phyloP scores from a whole-genome alignment of 495 filamentous ascomycete species.

The Diplogelasinospora grovesii region DNA sequence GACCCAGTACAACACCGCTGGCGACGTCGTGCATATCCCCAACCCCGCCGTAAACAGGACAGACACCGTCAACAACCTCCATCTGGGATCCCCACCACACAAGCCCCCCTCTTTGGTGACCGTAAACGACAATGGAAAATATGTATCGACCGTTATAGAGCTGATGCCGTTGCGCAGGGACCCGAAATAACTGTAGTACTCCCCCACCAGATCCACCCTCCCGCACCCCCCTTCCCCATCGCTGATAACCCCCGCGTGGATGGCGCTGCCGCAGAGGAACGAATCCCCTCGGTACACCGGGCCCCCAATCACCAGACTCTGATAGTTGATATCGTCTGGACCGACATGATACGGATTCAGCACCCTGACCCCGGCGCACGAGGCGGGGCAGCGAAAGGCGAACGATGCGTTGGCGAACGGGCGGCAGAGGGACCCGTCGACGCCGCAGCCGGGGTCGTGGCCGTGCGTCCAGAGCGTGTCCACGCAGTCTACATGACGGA shows the following conservation, averaged over 20 bases:
- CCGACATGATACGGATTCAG: slow-evolving; percentile 69
- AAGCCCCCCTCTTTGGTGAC: slow-evolving; percentile 37
- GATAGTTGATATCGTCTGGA: slow-evolving; percentile 61
- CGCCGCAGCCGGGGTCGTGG: slow-evolving; percentile 67
- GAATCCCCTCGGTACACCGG: slow-evolving; percentile 72
- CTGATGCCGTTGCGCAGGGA: slow-evolving; percentile 56
- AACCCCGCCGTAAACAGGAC: slow-evolving; percentile 56
- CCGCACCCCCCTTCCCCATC: slow-evolving; percentile 68
- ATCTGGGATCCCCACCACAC: slow-evolving; percentile 52
- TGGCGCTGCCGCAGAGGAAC: slow-evolving; percentile 72
- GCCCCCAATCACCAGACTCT: slow-evolving; percentile 66
- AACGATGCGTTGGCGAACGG: slow-evolving; percentile 63
- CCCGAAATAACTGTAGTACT: slow-evolving; percentile 53
- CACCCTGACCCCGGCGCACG: slow-evolving; percentile 57
- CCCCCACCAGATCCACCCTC: slow-evolving; percentile 48
- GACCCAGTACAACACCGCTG: slow-evolving; percentile 63
- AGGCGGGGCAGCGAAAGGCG: slow-evolving; percentile 74
- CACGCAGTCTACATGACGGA: slow-evolving; percentile 54
- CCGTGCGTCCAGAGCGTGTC: slow-evolving; percentile 54
- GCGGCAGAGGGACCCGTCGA: slow-evolving; percentile 69
- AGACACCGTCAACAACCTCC: slow-evolving; percentile 66
- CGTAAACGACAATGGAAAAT: slow-evolving; percentile 69
- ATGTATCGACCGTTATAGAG: slow-evolving; percentile 63
- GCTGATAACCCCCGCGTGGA: slow-evolving; percentile 67
- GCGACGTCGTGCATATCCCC: slow-evolving; percentile 64